A percentile compares a stretch with the other conserved stretches of the same genome.
Conservation (phyloP, 2,329 filamentous ascomycete genomes). For the Botrytis galanthina region DNA sequence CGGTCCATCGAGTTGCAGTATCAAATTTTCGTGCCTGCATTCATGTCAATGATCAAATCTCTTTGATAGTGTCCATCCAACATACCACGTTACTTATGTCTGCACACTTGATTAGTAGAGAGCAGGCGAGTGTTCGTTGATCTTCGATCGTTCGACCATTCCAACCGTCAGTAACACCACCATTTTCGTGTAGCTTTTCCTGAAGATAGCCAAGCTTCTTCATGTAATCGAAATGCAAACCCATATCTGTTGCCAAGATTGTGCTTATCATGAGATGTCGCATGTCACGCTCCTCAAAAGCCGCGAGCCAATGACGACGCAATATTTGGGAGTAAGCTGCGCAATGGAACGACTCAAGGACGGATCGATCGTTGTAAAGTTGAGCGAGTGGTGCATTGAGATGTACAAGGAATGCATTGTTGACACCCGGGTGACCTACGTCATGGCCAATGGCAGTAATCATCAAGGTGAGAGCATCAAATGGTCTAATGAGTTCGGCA, state of each 20-base stretch:
- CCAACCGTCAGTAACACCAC: constrained; percentile 66
- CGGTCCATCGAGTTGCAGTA: constrained; percentile 84
- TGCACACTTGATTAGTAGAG: constrained; percentile 92
- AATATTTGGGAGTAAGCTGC: constrained; percentile 96
- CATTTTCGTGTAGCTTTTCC: constrained; percentile 68
- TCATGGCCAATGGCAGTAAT: constrained; percentile 98
- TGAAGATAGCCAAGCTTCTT: constrained; percentile 78
- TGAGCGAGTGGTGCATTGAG: constrained; percentile 91
- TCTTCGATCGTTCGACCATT: constrained; percentile 72
- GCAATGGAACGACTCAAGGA: constrained; percentile 95
- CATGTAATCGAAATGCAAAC: constrained; percentile 96
- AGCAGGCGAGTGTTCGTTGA: constrained; percentile 78
- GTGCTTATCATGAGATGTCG: constrained; percentile 92
- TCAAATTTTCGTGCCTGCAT: constrained; percentile 77
- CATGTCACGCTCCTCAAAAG: constrained; percentile 76
- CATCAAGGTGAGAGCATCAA: constrained; percentile 84
- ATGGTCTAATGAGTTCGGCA: constrained; percentile 73
- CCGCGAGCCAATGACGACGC: constrained; percentile 83
- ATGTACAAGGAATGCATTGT: constrained; percentile 92
- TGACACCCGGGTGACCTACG: constrained; percentile 95
- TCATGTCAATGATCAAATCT: constrained; percentile 30
- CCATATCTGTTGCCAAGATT: constrained; percentile 98
- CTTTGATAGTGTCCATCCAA: constrained; percentile 33
- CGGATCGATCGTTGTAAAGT: constrained; percentile 94
- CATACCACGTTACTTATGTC: constrained; percentile 97